Evolutionary conservation across 768 basidiomycete species (phyloP).

Genomic region (Wakefieldia striispora): DNA sequence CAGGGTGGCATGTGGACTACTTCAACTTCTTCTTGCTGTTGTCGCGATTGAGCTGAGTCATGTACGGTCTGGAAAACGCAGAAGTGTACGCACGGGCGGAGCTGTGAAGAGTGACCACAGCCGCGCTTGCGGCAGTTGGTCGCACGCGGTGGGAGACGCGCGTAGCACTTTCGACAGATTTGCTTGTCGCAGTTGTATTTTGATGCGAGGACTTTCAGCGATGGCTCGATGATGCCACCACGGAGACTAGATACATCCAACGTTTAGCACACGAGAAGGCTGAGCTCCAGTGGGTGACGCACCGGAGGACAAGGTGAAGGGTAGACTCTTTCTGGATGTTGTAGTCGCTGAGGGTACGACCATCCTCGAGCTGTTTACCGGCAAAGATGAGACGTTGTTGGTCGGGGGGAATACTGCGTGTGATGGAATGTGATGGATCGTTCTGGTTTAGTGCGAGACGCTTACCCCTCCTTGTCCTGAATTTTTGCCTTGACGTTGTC

Average conservation of each 20-base stretch:
- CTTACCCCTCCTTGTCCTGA: constrained; percentile 72
- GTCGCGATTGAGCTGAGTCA: neutral
- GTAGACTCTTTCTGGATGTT: constrained; percentile 99
- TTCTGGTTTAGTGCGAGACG: neutral
- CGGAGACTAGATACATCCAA: constrained; percentile 8
- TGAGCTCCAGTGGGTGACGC: constrained; percentile 23
- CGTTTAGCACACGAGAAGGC: neutral
- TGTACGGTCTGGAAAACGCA: neutral
- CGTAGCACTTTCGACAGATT: constrained; percentile 99
- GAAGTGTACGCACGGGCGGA: constrained; percentile 71
- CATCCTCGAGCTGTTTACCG: constrained; percentile 98
- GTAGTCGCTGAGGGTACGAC: constrained; percentile 93
- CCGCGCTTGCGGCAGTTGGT: constrained; percentile 98
- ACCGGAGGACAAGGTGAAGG: constrained; percentile 96
- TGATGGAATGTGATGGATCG: neutral
- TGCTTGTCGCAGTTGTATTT: constrained; percentile 99
- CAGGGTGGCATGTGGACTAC: constrained; percentile 44
- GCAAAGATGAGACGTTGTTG: constrained; percentile 50
- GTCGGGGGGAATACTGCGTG: constrained; percentile 36
- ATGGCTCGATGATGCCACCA: constrained; percentile 97
- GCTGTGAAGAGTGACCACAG: constrained; percentile 88
- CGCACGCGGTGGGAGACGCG: constrained; percentile 97
- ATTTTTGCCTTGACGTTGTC: constrained; percentile 30
- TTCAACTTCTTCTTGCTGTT: constrained; percentile 93
- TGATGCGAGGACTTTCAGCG: constrained; percentile 92